phyloP scores from a whole-genome alignment of 2,329 filamentous ascomycete species.

The Pyricularia sp. region DNA sequence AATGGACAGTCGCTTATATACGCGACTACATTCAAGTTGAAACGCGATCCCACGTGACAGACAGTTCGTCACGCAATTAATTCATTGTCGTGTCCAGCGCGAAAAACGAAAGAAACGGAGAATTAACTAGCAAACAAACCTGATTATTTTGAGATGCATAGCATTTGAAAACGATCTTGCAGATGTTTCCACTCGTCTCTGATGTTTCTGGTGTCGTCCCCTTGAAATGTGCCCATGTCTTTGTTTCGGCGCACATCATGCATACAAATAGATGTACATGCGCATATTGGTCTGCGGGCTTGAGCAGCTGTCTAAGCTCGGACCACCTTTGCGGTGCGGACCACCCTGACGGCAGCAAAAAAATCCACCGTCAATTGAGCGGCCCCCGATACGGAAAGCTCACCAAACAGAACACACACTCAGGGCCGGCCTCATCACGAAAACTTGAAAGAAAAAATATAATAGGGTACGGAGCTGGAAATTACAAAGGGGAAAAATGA shows the following conservation, averaged over 20 bases:
- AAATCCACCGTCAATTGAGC: background rate
- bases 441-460: background rate
- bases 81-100: background rate
- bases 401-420: background rate
- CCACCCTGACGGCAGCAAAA: background rate
- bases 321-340: background rate
- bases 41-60: background rate
- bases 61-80: background rate
- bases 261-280: too few species aligned
- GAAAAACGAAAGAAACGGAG: background rate
- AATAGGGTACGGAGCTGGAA: background rate
- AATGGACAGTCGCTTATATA: background rate
- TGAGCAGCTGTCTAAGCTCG: background rate
- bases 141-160: background rate
- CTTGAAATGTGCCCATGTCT: background rate
- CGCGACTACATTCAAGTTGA: background rate
- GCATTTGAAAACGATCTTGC: background rate
- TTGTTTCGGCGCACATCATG: background rate
- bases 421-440: background rate
- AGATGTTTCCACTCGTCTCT: background rate
- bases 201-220: background rate
- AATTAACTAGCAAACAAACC: background rate
- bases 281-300: background rate
- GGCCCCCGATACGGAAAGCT: background rate
- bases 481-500: background rate